These are phyloP conservation scores for Bipolaris bicolor DNA, from an alignment of 2,329 filamentous ascomycete species.

Conservation along the genomic window DNA sequence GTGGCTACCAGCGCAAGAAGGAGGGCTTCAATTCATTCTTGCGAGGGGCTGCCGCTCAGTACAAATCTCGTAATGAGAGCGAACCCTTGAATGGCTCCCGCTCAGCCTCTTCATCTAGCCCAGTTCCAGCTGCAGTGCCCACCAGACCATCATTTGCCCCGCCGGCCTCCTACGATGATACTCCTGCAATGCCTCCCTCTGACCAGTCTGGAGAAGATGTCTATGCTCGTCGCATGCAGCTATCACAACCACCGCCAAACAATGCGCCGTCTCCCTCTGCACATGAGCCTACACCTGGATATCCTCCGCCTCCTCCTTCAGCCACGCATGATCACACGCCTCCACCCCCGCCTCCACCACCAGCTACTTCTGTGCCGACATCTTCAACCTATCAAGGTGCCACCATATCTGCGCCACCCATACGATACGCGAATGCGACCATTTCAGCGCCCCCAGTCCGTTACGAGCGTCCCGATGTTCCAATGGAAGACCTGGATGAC, in stretches of 20 bases:
- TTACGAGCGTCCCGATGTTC: slow-evolving; percentile 57
- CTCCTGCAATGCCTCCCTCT: slow-evolving; percentile 42
- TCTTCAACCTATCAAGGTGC: slow-evolving; percentile 50
- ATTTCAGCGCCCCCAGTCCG: slow-evolving; percentile 82
- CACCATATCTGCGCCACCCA: slow-evolving; percentile 77
- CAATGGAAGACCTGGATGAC: slow-evolving; percentile 18
- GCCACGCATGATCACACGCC: slow-evolving; percentile 18
- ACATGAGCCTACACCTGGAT: background rate
- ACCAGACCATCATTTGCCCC: slow-evolving; percentile 55
- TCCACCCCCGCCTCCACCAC: slow-evolving; percentile 26
- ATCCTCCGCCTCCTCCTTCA: slow-evolving; percentile 22
- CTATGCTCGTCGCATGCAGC: slow-evolving; percentile 30
- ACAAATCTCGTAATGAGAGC: slow-evolving; percentile 20
- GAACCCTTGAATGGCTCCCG: slow-evolving; percentile 17
- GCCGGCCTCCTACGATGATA: slow-evolving; percentile 47
- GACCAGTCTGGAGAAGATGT: slow-evolving; percentile 36
- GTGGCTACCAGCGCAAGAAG: slow-evolving; percentile 32
- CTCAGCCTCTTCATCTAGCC: slow-evolving; percentile 22
- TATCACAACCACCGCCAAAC: slow-evolving; percentile 19
- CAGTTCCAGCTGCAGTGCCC: slow-evolving; percentile 14
- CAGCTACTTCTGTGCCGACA: slow-evolving; percentile 52
- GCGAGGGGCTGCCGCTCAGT: slow-evolving; percentile 21
- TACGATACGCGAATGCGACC: slow-evolving; percentile 71
- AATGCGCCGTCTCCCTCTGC: slow-evolving; percentile 14
- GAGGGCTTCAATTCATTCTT: slow-evolving; percentile 36